phyloP scores from a whole-genome alignment of 1,284 basidiomycete species.

The Sanghuangporus sanghuang region DNA sequence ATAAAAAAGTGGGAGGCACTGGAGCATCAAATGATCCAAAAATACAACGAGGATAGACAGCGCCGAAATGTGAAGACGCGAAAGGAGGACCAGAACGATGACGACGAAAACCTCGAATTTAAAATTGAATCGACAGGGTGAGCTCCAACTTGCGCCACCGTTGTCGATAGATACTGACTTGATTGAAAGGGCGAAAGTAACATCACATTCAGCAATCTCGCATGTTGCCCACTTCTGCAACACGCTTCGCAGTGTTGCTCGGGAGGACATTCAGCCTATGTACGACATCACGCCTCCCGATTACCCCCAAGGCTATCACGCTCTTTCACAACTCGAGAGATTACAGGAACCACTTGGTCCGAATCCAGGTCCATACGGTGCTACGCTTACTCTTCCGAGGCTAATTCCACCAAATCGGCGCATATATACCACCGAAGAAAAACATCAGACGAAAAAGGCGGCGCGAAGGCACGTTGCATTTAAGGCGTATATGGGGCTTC shows the following conservation, averaged over 20 bases:
- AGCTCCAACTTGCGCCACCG: constrained; percentile 18
- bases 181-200: constrained; percentile 59
- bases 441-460: constrained; percentile 49
- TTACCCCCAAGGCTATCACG: constrained; percentile 60
- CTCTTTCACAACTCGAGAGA: constrained; percentile 26
- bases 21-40: constrained; percentile 52
- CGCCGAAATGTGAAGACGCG: constrained; percentile 18
- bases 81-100: constrained; percentile 34
- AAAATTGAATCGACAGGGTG: constrained; percentile 59
- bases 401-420: constrained; percentile 47
- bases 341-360: constrained; percentile 17
- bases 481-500: constrained; percentile 57
- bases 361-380: constrained; percentile 56
- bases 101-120: constrained; percentile 41
- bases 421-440: constrained; percentile 41
- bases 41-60: constrained; percentile 45
- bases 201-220: constrained; percentile 60
- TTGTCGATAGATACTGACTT: neutral
- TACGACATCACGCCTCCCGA: constrained; percentile 67
- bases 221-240: constrained; percentile 75
- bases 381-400: constrained; percentile 59
- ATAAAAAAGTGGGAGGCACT: constrained; percentile 50
- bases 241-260: constrained; percentile 54
- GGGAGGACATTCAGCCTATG: constrained; percentile 47
- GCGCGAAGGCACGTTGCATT: constrained; percentile 71